These are phyloP conservation scores for Cyberlindnera maritima DNA, from an alignment of 805 yeast genomes.

Conservation along the genomic window DNA sequence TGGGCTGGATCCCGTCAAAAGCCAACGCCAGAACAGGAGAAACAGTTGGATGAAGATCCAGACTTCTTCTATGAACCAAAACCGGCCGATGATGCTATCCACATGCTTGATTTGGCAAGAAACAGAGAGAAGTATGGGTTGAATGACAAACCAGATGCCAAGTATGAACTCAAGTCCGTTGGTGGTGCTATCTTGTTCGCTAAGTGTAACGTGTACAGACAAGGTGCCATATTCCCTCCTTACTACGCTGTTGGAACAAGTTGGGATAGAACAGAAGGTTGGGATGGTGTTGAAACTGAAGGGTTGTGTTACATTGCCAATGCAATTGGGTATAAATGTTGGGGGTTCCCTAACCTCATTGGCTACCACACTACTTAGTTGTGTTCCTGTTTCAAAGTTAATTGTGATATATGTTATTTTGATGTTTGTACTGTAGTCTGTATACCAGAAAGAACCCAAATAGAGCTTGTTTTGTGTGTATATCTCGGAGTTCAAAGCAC, in stretches of 20 bases:
- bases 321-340: conserved; percentile 43
- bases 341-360: conserved; percentile 45
- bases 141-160: neutral
- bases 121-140: conserved; percentile 15
- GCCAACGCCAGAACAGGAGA: conserved; percentile 26
- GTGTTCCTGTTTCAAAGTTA: too few species aligned
- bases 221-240: conserved; percentile 47
- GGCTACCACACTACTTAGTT: conserved; percentile 12
- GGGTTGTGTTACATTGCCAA: conserved; percentile 49
- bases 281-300: conserved; percentile 54
- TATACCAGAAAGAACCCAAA: too few species aligned
- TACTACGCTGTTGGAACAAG: conserved; percentile 41
- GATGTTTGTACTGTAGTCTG: neutral
- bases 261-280: conserved; percentile 48
- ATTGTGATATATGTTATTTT: too few species aligned
- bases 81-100: conserved; percentile 13
- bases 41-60: conserved; percentile 14
- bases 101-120: conserved; percentile 12
- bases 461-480: neutral
- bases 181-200: conserved; percentile 51
- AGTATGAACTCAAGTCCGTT: conserved; percentile 39
- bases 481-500: too few species aligned
- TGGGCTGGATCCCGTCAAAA: conserved; percentile 32
- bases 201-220: conserved; percentile 41
- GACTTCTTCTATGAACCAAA: conserved; percentile 17